A percentile compares a stretch with the other conserved stretches of the same genome.
These are phyloP conservation scores for Calcarisporium arbuscula DNA, from an alignment of 2,329 filamentous ascomycete genomes.

Conservation along the genomic window DNA sequence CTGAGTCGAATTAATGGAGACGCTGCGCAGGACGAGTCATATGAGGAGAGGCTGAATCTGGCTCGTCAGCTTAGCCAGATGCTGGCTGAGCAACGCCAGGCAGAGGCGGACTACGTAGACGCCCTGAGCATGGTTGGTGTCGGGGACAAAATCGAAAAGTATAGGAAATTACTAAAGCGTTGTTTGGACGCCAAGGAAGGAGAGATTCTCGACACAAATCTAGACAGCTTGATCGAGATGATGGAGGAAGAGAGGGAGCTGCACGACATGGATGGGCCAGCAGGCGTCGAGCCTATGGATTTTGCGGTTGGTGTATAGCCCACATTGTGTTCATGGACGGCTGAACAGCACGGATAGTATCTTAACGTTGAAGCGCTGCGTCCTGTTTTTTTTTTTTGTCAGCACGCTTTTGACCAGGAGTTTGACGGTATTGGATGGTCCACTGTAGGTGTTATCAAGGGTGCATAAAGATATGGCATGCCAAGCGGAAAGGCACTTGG, in stretches of 20 bases:
- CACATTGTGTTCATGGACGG: background rate
- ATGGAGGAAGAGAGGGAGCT: constrained; percentile 56
- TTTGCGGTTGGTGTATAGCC: constrained; percentile 9
- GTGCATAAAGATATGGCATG: too few relatives aligned
- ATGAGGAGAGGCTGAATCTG: constrained; percentile 50
- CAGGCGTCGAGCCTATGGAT: constrained; percentile 25
- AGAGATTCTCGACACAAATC: constrained; percentile 60
- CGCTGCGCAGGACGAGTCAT: constrained; percentile 34
- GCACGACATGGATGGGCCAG: constrained; percentile 25
- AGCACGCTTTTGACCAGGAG: background rate
- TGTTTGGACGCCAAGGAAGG: constrained; percentile 62
- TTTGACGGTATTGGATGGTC: background rate
- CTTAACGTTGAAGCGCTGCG: background rate
- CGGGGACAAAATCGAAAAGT: constrained; percentile 67
- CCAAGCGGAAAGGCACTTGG: too few relatives aligned
- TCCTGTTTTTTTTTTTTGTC: background rate
- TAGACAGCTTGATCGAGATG: constrained; percentile 55
- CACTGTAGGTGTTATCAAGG: too few relatives aligned
- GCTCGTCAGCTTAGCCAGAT: constrained; percentile 51
- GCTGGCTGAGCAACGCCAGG: constrained; percentile 52
- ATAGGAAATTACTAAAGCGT: constrained; percentile 60
- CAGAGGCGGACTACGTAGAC: constrained; percentile 62
- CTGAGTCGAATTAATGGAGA: constrained; percentile 46
- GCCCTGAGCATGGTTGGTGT: constrained; percentile 63
- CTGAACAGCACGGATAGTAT: background rate